These are phyloP conservation scores for Pythium periplocum DNA, from an alignment of 352 stramenopile genomes.

Conservation along the genomic window DNA sequence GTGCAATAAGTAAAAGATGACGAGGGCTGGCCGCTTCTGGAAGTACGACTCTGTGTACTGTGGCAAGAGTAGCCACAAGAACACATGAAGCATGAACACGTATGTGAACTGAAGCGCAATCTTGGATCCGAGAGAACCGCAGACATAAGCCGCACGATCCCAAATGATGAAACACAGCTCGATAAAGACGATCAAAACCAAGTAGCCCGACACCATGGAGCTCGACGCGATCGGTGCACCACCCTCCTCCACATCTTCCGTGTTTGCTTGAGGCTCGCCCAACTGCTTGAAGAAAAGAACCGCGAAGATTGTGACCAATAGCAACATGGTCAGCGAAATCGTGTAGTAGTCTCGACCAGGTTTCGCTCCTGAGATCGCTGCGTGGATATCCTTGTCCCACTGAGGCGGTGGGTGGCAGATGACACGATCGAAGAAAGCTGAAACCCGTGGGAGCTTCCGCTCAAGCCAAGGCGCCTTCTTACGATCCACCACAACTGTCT, in stretches of 20 bases:
- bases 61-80: conserved; percentile 73
- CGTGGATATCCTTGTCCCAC: conserved; percentile 86
- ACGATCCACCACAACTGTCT: conserved; percentile 8
- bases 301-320: conserved; percentile 64
- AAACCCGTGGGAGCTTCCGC: conserved; percentile 32
- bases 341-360: conserved; percentile 76
- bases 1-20: conserved; percentile 80
- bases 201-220: conserved; percentile 80
- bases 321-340: conserved; percentile 48
- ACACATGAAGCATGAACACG: conserved; percentile 60
- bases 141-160: conserved; percentile 82
- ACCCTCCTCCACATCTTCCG: conserved; percentile 28
- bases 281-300: conserved; percentile 76
- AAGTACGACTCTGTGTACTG: conserved; percentile 78
- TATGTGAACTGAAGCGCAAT: conserved; percentile 77
- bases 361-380: conserved; percentile 72
- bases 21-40: conserved; percentile 54
- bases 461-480: conserved; percentile 58
- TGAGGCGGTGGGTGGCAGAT: conserved; percentile 56
- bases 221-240: conserved; percentile 54
- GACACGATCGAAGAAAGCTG: conserved; percentile 61
- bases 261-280: conserved; percentile 44
- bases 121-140: conserved; percentile 65
- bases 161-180: conserved; percentile 81
- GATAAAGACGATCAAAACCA: conserved; percentile 79